phyloP scores from a whole-genome alignment of 2,329 filamentous ascomycete species.

The Arthrobotrys musiformis region DNA sequence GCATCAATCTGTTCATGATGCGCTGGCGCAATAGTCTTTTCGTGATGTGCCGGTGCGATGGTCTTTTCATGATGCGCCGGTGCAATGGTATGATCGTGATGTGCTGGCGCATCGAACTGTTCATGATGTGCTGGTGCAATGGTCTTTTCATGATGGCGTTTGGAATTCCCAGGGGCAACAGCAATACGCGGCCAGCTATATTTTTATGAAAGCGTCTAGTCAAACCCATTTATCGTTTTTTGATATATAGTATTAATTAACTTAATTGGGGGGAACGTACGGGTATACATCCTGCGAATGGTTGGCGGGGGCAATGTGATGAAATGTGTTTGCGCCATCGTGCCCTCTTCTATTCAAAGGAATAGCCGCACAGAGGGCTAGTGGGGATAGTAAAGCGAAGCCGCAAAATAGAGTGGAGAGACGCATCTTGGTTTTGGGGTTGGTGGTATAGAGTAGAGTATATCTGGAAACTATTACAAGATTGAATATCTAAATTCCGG shows the following conservation, averaged over 20 bases:
- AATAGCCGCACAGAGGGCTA: slow-evolving; percentile 24
- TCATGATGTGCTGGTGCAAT: too few species aligned
- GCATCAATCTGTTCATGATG: too few species aligned
- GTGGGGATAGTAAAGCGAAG: slow-evolving; percentile 2
- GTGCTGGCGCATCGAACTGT: too few species aligned
- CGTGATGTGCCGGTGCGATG: too few species aligned
- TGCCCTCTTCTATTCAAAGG: slow-evolving; percentile 11
- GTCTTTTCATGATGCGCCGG: too few species aligned
- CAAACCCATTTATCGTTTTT: background rate
- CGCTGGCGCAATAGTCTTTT: too few species aligned
- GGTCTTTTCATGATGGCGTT: background rate
- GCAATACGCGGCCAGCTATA: background rate
- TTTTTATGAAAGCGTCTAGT: background rate
- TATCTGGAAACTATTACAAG: background rate
- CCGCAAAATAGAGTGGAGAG: slow-evolving; percentile 8
- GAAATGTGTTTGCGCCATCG: background rate
- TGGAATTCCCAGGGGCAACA: background rate
- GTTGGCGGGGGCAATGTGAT: background rate
- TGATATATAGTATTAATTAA: too few species aligned
- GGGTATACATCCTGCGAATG: background rate
- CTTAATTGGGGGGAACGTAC: background rate
- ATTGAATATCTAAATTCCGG: too few species aligned
- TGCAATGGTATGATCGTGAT: too few species aligned
- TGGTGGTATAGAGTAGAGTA: background rate
- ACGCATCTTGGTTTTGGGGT: slow-evolving; percentile 2